Base-by-base conservation (phyloP, 2,329 filamentous ascomycete genomes). In the Neonectria hederae region DNA sequence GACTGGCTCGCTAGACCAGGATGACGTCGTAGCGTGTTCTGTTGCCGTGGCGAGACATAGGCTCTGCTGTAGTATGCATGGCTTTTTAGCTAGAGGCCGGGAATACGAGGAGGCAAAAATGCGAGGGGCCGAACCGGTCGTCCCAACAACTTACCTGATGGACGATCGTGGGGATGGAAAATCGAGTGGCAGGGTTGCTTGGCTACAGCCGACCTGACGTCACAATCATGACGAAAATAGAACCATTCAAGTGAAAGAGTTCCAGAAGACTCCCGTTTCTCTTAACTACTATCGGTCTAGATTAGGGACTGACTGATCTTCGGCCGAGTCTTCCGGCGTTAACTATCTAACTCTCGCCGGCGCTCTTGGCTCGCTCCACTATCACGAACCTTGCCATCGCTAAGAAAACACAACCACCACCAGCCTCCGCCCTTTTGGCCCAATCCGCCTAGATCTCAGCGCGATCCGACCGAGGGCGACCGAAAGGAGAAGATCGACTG, bases 191-290 rank as follows among this genome's bases (percentile, higher is more conserved):
- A 26, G 28, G n/a, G 19, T 38, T 13, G 13, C 30, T n/a, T 21
- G 7, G 19, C n/a, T 24, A 54, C 30, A 35, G 30, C 19, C 32
- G 32, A 35, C 22, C 30, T 54, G 32, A 54, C 51, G 51, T 54
- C 51, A 54, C n/a, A 54, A n/a, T 17, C 51, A 54, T 17, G 51
- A 28, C 32, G 30, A 22, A 11, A 58, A 42, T 42, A 42, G 38
- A 42, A 42, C 38, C 38, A 42, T 42, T 19, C 10, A 2, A 42
- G 38, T 8, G 6, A 21, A 42, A 21, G n/a, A 9, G 38, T 19
- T 40, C n/a, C 10, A n/a, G n/a, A 19, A 19, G 8, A 40, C 38
- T n/a, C 17, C 17, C 17, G 38, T 40, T 40, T 2, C n/a, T 10
- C 38, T 40, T 40, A 19, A 5, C n/a, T 5, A 2, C n/a, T 21